Evolutionary conservation across 805 yeast species (phyloP), one percentile per base, ranked within the genome.

Genomic region (Priceomyces medius): DNA sequence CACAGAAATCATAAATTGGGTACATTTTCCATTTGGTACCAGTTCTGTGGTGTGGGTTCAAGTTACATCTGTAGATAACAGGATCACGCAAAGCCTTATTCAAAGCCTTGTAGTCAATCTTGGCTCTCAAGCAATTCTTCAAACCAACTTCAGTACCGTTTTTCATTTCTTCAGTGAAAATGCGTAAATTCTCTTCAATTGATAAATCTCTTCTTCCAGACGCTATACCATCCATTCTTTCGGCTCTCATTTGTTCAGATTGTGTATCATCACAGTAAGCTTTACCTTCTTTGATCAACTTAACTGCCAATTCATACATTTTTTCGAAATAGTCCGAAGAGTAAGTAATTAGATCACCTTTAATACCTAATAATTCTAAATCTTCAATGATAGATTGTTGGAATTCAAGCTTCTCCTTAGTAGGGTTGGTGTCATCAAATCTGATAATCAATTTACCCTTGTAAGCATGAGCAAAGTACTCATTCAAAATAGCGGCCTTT

Each of bases 1-100:
- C 95, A 78, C 98, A 93, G 86, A 93, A 93, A 69, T 93, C 99
- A 69, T 93, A 93, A 31, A 96, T 89, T 61, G 99, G 99, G 73
- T 93, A 93, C 66, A 91, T 80, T 69, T 93, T 93, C 99, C 99
- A 93, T 38, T 74, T 55, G 31, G 83, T 59, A 42, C 97, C 97
- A 31, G 98, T 93, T 72, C 97, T 85, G 70, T 91, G 99, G 63
- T 93, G 99, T 39, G 99, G 98, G 49, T 95, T 90, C 61, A 89
- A 71, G 77, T 93, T 93, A 71, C 96, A 85, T 77, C 99, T 83
- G 83, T 90, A 93, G 55, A 93, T 85, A 43, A 91, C 98, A 28
- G 99, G 99, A 66, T 93, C 99, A 73, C 99, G 84, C 61, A 93
- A 71, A 39, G 99, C 85, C 74, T 93, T 93, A 82, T 93, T 93